Evolutionary conservation across 306 rosid genomes (phyloP).

Genomic region (Lupinus albus): DNA sequence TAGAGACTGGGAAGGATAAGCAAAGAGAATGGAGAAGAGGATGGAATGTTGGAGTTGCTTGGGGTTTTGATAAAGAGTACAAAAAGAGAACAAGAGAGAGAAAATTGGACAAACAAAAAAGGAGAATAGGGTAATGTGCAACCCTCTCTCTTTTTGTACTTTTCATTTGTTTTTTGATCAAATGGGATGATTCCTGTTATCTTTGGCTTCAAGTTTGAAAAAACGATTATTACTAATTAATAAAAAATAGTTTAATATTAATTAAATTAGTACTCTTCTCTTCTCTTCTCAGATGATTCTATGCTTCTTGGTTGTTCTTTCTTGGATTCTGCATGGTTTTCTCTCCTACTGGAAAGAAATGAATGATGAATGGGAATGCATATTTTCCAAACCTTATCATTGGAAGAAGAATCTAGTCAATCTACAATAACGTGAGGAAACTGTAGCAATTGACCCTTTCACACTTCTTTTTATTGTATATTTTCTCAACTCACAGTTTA

Average conservation of each 20-base stretch:
- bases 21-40: conserved; percentile 35
- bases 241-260: background rate
- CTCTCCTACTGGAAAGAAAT: conserved; percentile 49
- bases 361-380: conserved; percentile 34
- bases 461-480: conserved; percentile 39
- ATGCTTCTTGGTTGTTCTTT: conserved; percentile 80
- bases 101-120: conserved; percentile 38
- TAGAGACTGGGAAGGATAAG: conserved; percentile 8
- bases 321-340: conserved; percentile 49
- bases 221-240: conserved; percentile 1
- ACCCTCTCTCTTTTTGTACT: conserved; percentile 42
- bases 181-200: conserved; percentile 50
- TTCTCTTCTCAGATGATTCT: conserved; percentile 55
- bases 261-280: background rate
- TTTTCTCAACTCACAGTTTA: conserved; percentile 11
- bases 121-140: conserved; percentile 34
- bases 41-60: conserved; percentile 63
- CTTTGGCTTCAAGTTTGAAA: conserved; percentile 56
- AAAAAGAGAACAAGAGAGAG: conserved; percentile 52
- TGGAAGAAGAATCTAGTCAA: conserved; percentile 46
- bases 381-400: conserved; percentile 18
- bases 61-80: conserved; percentile 80
- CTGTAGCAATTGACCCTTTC: conserved; percentile 49
- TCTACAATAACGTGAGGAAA: conserved; percentile 48
- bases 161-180: conserved; percentile 59